Percentiles rank a stretch among this genome's conserved stretches.
Conservation (phyloP, 1,284 basidiomycete species). For the Exobasidium cylindrosporum region DNA sequence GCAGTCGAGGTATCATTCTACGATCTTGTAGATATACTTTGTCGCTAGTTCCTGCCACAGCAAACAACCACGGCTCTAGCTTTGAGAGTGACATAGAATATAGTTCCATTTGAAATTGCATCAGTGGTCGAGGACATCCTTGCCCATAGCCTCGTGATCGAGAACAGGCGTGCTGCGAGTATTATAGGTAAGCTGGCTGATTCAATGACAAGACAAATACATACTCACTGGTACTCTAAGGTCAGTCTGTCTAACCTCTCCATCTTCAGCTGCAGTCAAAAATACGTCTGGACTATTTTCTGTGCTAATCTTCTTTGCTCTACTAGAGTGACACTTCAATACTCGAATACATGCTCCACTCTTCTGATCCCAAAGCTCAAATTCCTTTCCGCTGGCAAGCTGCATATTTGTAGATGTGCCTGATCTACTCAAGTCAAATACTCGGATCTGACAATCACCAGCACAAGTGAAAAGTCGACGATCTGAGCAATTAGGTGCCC, state of each 20-base stretch:
- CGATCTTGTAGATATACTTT: constrained; percentile 86
- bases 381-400: constrained; percentile 18
- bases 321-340: constrained; percentile 46
- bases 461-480: constrained; percentile 67
- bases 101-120: constrained; percentile 57
- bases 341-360: constrained; percentile 36
- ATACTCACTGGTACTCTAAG: constrained; percentile 61
- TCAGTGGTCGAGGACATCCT: constrained; percentile 66
- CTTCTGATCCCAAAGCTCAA: constrained; percentile 18
- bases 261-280: constrained; percentile 77
- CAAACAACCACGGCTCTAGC: constrained; percentile 59
- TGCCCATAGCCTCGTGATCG: constrained; percentile 8
- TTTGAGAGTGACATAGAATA: constrained; percentile 59
- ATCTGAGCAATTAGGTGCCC: constrained; percentile 64
- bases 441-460: constrained; percentile 74
- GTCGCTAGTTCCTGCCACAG: constrained; percentile 57
- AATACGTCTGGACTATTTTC: constrained; percentile 80
- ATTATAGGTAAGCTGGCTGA: constrained; percentile 53
- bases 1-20: constrained; percentile 68
- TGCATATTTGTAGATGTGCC: neutral
- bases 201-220: constrained; percentile 63
- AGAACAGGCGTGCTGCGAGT: constrained; percentile 16
- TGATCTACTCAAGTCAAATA: constrained; percentile 66
- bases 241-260: constrained; percentile 73
- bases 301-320: constrained; percentile 72